Percentiles rank a stretch among this genome's conserved stretches.
These are phyloP conservation scores for Claviceps sp. DNA, from an alignment of 2,329 filamentous ascomycete genomes.

Conservation along the genomic window DNA sequence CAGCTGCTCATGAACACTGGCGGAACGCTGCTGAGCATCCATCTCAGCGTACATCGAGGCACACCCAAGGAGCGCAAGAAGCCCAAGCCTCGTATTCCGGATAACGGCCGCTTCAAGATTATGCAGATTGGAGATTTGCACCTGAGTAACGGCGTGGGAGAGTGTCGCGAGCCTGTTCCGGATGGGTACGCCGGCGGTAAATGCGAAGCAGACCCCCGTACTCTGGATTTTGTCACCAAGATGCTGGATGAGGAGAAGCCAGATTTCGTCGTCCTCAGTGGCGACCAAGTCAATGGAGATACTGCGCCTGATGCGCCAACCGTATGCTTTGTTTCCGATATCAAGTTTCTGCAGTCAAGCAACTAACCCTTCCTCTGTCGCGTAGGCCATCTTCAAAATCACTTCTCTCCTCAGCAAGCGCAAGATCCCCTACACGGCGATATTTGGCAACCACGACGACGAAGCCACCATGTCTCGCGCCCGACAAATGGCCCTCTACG, in stretches of 20 bases:
- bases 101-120: constrained; percentile 93
- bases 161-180: constrained; percentile 77
- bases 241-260: constrained; percentile 88
- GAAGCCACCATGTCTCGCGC: constrained; percentile 67
- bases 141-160: constrained; percentile 75
- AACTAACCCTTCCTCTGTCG: background rate
- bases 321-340: constrained; percentile 28
- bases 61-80: constrained; percentile 49
- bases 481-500: constrained; percentile 72
- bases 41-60: constrained; percentile 68
- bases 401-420: constrained; percentile 71
- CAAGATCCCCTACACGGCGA: constrained; percentile 82
- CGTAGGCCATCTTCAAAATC: constrained; percentile 80
- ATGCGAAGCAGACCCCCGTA: constrained; percentile 86
- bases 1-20: constrained; percentile 56
- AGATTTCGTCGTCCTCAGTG: constrained; percentile 79
- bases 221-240: constrained; percentile 73
- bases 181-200: constrained; percentile 55
- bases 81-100: constrained; percentile 62
- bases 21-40: constrained; percentile 50
- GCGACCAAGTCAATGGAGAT: constrained; percentile 92
- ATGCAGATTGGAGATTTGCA: constrained; percentile 94
- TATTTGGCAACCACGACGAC: constrained; percentile 97
- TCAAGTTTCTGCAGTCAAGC: background rate
- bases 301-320: constrained; percentile 84